Conservation (phyloP, 345 rosid genomes). For the Brassica carinata region DNA sequence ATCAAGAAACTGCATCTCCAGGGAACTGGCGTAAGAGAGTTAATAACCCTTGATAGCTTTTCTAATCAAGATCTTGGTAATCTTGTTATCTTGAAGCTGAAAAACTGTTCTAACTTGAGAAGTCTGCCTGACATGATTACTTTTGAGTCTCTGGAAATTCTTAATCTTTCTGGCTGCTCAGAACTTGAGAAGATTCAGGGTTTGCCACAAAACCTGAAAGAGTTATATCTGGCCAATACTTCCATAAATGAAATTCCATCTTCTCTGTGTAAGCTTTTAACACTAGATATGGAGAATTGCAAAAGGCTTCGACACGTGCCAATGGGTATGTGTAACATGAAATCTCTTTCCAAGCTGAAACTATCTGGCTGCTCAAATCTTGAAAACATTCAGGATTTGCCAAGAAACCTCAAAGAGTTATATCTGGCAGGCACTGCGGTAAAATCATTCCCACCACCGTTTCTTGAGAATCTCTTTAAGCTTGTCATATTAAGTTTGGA, state of each 20-base stretch:
- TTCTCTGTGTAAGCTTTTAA: neutral
- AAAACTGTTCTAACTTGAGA: neutral
- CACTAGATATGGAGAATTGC: slow-evolving; percentile 20
- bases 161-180: neutral
- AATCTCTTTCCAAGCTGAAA: slow-evolving; percentile 14
- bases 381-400: neutral
- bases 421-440: neutral
- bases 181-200: neutral
- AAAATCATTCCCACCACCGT: neutral
- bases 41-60: neutral
- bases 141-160: slow-evolving; percentile 14
- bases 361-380: slow-evolving; percentile 14
- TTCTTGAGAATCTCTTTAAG: neutral
- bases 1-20: slow-evolving; percentile 7
- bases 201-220: slow-evolving; percentile 2
- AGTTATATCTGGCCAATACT: slow-evolving; percentile 5
- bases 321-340: slow-evolving; percentile 4
- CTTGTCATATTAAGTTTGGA: neutral
- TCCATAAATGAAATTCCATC: neutral
- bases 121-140: slow-evolving; percentile 8
- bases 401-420: slow-evolving; percentile 3
- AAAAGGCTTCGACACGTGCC: neutral
- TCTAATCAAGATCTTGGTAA: neutral
- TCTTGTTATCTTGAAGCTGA: slow-evolving; percentile 1
- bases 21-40: slow-evolving; percentile 5